phyloP scores from a whole-genome alignment of 1,284 basidiomycete species.

The Takashimella koratensis region DNA sequence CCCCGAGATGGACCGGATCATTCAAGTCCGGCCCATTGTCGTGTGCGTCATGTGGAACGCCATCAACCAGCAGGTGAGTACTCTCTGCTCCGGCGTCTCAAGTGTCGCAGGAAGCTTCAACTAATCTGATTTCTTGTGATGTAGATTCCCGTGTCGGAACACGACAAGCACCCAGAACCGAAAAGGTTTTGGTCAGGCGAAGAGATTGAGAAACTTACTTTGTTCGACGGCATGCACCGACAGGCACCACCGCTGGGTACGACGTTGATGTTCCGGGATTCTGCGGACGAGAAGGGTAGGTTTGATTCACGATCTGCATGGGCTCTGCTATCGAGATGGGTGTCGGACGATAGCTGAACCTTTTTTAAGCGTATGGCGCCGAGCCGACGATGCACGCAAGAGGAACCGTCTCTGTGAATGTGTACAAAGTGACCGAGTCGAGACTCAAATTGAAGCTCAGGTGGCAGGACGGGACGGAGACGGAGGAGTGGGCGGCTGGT shows the following conservation, averaged over 20 bases:
- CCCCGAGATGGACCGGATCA: conserved; percentile 28
- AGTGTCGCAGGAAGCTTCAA: too few relatives aligned
- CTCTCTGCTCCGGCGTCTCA: too few relatives aligned
- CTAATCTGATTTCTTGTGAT: too few relatives aligned
- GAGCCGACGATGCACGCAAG: conserved; percentile 18
- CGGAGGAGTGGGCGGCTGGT: conserved; percentile 60
- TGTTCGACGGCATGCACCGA: conserved; percentile 52
- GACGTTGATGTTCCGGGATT: conserved; percentile 37
- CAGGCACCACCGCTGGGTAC: conserved; percentile 42
- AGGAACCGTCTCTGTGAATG: conserved; percentile 54
- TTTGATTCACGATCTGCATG: neutral
- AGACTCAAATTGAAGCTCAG: conserved; percentile 66
- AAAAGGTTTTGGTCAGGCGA: conserved; percentile 68
- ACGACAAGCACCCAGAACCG: conserved; percentile 62
- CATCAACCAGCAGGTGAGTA: conserved; percentile 72
- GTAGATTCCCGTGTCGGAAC: conserved; percentile 60
- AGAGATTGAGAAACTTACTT: conserved; percentile 63
- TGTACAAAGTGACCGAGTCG: conserved; percentile 66
- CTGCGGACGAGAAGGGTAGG: conserved; percentile 13
- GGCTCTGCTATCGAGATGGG: neutral
- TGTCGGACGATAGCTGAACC: too few relatives aligned
- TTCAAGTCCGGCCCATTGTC: conserved; percentile 71
- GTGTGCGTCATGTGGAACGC: conserved; percentile 84
- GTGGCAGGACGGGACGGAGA: conserved; percentile 78
- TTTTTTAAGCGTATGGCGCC: conserved; percentile 22